These are phyloP conservation scores for Dothistroma pini DNA, from an alignment of 2,329 filamentous ascomycete species.

Conservation along the genomic window DNA sequence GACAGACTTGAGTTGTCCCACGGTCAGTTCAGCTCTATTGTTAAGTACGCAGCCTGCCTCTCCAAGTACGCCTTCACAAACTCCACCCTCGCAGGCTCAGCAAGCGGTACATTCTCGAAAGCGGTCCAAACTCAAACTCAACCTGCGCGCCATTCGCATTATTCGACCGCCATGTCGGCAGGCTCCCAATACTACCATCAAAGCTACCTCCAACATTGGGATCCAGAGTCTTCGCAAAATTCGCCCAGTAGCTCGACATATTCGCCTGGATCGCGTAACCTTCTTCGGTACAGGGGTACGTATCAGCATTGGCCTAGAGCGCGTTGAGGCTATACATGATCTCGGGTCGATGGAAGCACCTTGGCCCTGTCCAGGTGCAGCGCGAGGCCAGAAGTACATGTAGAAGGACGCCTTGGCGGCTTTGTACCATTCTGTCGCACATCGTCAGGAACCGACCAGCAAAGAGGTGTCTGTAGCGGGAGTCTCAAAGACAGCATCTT, in stretches of 20 bases:
- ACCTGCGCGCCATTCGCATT: not conserved
- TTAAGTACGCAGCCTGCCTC: conserved; percentile 5
- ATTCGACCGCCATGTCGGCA: conserved; percentile 6
- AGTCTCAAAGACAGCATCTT: not conserved
- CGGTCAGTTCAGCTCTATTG: not conserved
- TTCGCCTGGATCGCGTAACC: conserved; percentile 8
- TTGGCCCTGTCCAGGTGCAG: conserved; percentile 7
- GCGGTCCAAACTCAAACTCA: conserved; percentile 6
- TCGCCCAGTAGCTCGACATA: conserved; percentile 8
- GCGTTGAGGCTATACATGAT: conserved; percentile 12
- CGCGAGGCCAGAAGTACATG: conserved; percentile 10
- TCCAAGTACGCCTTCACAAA: conserved; percentile 6
- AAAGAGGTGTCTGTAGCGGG: not conserved
- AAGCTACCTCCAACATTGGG: conserved; percentile 3
- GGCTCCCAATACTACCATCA: not conserved
- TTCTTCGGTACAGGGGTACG: conserved; percentile 2
- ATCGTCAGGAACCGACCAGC: conserved; percentile 7
- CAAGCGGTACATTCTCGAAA: not conserved
- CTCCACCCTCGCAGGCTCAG: conserved; percentile 3
- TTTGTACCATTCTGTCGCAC: conserved; percentile 7
- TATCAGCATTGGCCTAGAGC: conserved; percentile 8
- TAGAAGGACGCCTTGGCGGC: conserved; percentile 9
- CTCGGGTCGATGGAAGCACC: conserved; percentile 6
- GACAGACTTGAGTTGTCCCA: too few species aligned
- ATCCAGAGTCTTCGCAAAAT: conserved; percentile 12